Base-by-base conservation (phyloP, 495 filamentous ascomycete genomes). In the Aspergillus leporis region DNA sequence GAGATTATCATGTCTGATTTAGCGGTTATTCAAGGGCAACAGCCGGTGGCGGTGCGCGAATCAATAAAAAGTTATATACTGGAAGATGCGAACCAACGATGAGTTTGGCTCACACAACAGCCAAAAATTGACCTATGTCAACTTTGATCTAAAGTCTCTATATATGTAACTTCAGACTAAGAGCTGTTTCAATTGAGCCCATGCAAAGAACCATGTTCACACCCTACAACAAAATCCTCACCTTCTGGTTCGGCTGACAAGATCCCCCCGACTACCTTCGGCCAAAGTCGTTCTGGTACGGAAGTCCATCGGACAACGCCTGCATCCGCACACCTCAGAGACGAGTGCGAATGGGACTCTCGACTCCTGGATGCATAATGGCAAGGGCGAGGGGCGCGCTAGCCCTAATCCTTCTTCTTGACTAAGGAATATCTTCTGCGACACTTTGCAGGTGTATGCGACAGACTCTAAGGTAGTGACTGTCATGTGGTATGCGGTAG, bases 401-500 rank as follows among this genome's bases (percentile, higher is more conserved):
- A 19, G 70, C 69, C 8, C 55, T 75, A 14, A 69, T 74, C 46
- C 51, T 75, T 5, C 58, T 73, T 0, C 67, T 74, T 8, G 72
- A 75, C 54, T 70, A 73, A 49, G 72, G 3, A 75, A 75, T 47
- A 66, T 75, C 53, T 70, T 70, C 53, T 61, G 72, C 9, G 62
- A 57, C 21, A 64, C 64, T 4, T 58, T 68, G 6, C 56, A 62
- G 14, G 66, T 68, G 32, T 75, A 67, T 61, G 65, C 61, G 10
- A 64, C 68, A 12, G 77, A 78, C 49, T 22, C 56, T 2, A 66
- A 72, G 34, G 75, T 73, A 0, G 21, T 70, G 0, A 55, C 63
- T 2, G 60, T 72, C 7, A 59, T 68, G 19, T 61, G 61, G 0
- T 60, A 51, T 47, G 73, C 61, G 0, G 64, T 76, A 4, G 67